Conservation (phyloP, 2,329 filamentous ascomycete species). For the Pseudogymnoascus sp. region DNA sequence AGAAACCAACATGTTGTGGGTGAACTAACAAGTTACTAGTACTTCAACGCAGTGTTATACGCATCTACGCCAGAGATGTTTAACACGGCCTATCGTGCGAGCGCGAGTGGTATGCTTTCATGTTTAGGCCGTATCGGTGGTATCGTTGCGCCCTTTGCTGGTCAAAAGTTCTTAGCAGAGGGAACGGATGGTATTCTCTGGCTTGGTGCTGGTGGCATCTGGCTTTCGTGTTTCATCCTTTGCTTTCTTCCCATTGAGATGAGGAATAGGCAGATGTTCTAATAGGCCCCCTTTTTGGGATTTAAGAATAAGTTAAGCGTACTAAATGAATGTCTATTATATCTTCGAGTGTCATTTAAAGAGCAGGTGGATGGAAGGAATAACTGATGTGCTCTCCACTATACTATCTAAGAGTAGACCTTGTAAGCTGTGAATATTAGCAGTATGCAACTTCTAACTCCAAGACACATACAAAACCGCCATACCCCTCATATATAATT, state of each 20-base stretch:
- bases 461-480: neutral
- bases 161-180: neutral
- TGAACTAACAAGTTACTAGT: neutral
- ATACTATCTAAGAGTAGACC: neutral
- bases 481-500: neutral
- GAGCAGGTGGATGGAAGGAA: neutral
- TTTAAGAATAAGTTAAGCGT: neutral
- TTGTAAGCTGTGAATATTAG: neutral
- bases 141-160: conserved; percentile 5
- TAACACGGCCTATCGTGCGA: neutral
- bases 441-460: neutral
- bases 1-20: neutral
- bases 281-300: neutral
- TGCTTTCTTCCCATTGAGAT: conserved; percentile 8
- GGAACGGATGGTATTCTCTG: conserved; percentile 2
- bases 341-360: neutral
- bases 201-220: conserved; percentile 8
- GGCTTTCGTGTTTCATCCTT: neutral
- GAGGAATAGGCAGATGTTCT: conserved; percentile 4
- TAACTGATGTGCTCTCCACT: neutral
- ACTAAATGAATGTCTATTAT: neutral
- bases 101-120: conserved; percentile 6
- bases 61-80: conserved; percentile 20
- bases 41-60: conserved; percentile 21
- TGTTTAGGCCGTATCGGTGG: conserved; percentile 5